phyloP scores from a whole-genome alignment of 140 eudicot species.

The Oenanthe javanica region DNA sequence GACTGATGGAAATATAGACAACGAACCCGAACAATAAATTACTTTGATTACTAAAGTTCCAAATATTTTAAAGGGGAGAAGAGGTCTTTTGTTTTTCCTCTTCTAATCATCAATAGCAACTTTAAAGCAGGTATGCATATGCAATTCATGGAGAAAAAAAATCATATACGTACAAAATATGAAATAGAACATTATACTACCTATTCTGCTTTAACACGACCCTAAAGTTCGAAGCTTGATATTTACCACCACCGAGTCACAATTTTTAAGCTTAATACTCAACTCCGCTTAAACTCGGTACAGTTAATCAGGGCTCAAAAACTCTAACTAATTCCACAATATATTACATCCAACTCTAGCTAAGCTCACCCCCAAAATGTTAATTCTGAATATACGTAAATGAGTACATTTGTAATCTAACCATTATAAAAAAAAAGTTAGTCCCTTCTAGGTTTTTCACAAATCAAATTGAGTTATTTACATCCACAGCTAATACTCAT shows the following conservation, averaged over 20 bases:
- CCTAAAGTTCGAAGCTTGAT: background rate
- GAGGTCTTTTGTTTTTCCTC: no score
- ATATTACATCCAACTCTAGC: background rate
- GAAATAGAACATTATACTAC: no score
- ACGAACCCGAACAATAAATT: background rate
- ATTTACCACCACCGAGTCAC: background rate
- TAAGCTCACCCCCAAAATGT: background rate
- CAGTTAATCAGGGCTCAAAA: background rate
- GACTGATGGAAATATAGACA: background rate
- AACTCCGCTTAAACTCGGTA: background rate
- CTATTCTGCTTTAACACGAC: no score
- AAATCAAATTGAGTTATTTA: no score
- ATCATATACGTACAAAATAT: background rate
- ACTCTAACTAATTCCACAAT: background rate
- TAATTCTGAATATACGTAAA: background rate
- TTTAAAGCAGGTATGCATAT: no score
- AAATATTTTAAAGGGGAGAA: background rate
- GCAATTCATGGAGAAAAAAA: no score
- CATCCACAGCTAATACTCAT: background rate
- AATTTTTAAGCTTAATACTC: background rate
- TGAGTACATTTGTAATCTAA: no score
- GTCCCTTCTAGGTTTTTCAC: no score
- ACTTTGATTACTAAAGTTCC: background rate
- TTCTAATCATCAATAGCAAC: background rate
- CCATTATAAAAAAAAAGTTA: no score